Conservation (phyloP, 129 eudicot species). For the Lactuca saligna region DNA sequence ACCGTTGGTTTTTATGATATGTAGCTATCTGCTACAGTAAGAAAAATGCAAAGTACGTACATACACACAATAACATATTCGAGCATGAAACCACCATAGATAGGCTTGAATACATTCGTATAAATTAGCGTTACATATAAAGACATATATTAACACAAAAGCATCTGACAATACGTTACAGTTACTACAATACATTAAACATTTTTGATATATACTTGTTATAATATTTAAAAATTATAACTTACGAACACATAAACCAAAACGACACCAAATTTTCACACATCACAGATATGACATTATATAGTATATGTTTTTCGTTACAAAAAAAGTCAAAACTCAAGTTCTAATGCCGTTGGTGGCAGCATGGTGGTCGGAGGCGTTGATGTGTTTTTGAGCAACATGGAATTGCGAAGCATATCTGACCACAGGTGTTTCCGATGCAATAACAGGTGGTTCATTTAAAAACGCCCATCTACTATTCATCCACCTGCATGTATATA, state of each 20-base stretch:
- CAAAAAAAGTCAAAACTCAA: background rate
- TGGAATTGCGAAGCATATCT: constrained; percentile 64
- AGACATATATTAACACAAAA: background rate
- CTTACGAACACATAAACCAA: background rate
- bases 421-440: constrained; percentile 35
- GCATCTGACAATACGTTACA: background rate
- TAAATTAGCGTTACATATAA: background rate
- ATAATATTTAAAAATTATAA: too few relatives aligned
- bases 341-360: constrained; percentile 16
- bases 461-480: constrained; percentile 74
- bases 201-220: too few relatives aligned
- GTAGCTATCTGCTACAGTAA: background rate
- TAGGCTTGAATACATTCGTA: background rate
- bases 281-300: background rate
- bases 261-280: constrained; percentile 1
- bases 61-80: too few relatives aligned
- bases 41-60: background rate
- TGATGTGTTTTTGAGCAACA: constrained; percentile 29
- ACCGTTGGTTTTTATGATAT: background rate
- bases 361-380: constrained; percentile 18
- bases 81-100: background rate
- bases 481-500: constrained; percentile 55
- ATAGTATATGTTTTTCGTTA: background rate
- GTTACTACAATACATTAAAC: background rate
- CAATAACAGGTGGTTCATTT: constrained; percentile 76